Evolutionary conservation across 2,329 filamentous ascomycete genomes (phyloP).

Genomic region (Monosporascus sp.): DNA sequence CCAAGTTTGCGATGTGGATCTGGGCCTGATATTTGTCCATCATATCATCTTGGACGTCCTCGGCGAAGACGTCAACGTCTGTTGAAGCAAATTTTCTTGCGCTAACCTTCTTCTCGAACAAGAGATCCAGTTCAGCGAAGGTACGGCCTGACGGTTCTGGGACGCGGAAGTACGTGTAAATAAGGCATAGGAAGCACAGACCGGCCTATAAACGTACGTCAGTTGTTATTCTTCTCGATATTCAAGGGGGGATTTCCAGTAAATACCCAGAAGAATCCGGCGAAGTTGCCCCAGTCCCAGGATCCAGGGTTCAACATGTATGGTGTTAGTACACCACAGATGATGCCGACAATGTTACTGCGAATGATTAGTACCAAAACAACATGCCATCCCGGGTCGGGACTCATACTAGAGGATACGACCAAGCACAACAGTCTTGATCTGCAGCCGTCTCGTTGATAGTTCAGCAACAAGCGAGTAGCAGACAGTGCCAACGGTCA

Average conservation of each 20-base stretch:
- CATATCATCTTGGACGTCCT: slow-evolving; percentile 41
- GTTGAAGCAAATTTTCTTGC: slow-evolving; percentile 67
- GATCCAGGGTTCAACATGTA: slow-evolving; percentile 87
- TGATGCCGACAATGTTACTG: slow-evolving; percentile 73
- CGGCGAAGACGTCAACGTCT: slow-evolving; percentile 50
- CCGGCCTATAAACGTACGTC: slow-evolving; percentile 44
- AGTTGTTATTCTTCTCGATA: not conserved
- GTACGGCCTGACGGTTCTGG: slow-evolving; percentile 76
- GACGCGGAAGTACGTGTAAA: slow-evolving; percentile 76
- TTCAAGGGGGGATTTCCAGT: not conserved
- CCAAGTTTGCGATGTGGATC: slow-evolving; percentile 24
- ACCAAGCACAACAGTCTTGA: slow-evolving; percentile 86
- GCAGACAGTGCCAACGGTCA: slow-evolving; percentile 82
- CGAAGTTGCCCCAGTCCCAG: slow-evolving; percentile 85
- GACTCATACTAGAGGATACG: slow-evolving; percentile 62
- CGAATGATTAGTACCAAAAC: slow-evolving; percentile 6
- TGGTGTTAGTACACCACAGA: slow-evolving; percentile 76
- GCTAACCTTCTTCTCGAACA: slow-evolving; percentile 69
- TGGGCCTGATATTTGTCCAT: slow-evolving; percentile 44
- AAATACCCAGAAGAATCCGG: slow-evolving; percentile 77
- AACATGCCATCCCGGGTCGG: not conserved
- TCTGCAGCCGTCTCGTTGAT: slow-evolving; percentile 74
- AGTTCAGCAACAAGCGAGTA: slow-evolving; percentile 85
- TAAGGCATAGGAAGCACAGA: slow-evolving; percentile 71
- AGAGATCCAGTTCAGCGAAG: slow-evolving; percentile 79